Evolutionary conservation across 441 rosid species (phyloP).

Genomic region (Raphanus hybrid): DNA sequence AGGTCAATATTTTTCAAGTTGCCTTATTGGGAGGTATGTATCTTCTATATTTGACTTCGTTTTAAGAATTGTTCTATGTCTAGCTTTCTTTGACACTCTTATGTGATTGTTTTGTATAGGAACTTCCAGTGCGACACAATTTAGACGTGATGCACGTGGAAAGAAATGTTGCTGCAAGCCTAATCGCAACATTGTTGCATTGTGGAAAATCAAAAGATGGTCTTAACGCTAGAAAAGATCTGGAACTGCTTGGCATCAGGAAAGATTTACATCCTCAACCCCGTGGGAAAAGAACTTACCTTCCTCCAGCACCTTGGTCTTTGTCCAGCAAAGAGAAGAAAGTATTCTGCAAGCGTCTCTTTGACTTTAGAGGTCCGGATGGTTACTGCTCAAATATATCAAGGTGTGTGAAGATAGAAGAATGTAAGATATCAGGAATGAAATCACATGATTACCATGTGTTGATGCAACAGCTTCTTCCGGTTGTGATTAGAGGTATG

Average conservation of each 20-base stretch:
- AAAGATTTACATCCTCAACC: not conserved
- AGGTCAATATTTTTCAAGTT: not conserved
- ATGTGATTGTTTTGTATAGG: no score
- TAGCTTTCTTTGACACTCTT: no score
- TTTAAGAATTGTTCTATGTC: no score
- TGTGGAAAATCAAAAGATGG: not conserved
- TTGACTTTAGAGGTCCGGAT: not conserved
- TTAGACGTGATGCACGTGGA: no score
- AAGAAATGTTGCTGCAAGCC: no score
- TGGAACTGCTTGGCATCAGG: not conserved
- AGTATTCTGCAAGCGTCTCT: not conserved
- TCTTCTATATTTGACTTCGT: not conserved
- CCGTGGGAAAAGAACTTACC: not conserved
- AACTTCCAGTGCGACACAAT: no score
- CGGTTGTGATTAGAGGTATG: not conserved
- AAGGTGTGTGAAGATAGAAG: not conserved
- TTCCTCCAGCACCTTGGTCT: no score
- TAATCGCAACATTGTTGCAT: no score
- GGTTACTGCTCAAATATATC: not conserved
- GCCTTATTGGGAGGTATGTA: slow-evolving; percentile 10
- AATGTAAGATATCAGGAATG: not conserved
- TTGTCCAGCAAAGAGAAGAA: not conserved
- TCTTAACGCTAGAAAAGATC: not conserved
- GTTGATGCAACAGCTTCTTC: not conserved
- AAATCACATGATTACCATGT: no score